Evolutionary conservation across 371 early-diverging fungal species (phyloP), one percentile per base, ranked within the genome.

Genomic region (Sanchytrium tribonematis): DNA sequence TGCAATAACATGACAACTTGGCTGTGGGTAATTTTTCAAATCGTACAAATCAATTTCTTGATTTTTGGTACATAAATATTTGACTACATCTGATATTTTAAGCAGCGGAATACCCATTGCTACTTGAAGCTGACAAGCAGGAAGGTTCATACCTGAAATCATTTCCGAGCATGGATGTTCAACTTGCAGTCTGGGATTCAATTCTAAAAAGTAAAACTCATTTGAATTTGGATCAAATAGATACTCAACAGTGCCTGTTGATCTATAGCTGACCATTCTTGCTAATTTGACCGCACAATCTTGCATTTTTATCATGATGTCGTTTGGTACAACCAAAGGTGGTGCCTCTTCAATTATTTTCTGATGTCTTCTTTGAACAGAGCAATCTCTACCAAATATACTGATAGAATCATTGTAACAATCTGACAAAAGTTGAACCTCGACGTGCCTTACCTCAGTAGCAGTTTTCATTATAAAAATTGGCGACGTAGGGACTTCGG

Each of bases 161-260:
- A 97, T 91, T 78, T 98, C 98, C 22, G 97, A 96, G 29, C 92
- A 93, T 68, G 98, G 96, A 81, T 98, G 98, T 82, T 98, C 98
- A 29, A 98, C 99, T 79, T 98, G 99, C 72, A 98, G 78, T 71
- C 99, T 83, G 31, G 98, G 93, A 80, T 98, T 98, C 69, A 97
- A 80, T 80, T 98, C 98, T 70, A 98, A 79, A 78, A 98, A 97
- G 80, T 88, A 97, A 81, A 88, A 94, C 71, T 87, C 78, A 71
- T 88, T 85, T 48, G 85, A 85, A 0, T 82, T 83, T 66, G 88
- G 86, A 70, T 87, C 86, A 80, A 90, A 96, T 30, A 98, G 81
- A 73, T 95, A 98, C 80, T 98, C 98, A 70, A 98, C 94, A 0
- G 98, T 98, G 31, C 79, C 79, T 16, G 96, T 95, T 72, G 88